Conservation (phyloP, 1,139 yeast genomes). For the Debaryomyces fabryi region DNA sequence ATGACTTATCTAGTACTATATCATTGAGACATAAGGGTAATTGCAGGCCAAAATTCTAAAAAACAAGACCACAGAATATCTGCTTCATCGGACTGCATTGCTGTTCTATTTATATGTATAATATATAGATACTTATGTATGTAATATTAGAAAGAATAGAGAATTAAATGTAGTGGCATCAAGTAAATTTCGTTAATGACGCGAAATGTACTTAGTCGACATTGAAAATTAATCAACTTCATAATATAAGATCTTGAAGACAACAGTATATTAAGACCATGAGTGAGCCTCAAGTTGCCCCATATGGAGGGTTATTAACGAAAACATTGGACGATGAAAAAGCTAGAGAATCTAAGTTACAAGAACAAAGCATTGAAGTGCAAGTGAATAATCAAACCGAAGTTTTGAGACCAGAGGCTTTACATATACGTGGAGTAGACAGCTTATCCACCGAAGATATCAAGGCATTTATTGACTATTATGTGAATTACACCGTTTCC, state of each 20-base stretch:
- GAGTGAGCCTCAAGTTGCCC: conserved; percentile 42
- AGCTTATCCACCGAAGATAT: conserved; percentile 66
- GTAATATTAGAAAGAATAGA: not conserved
- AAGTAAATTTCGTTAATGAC: not conserved
- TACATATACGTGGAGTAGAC: conserved; percentile 67
- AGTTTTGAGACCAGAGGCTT: conserved; percentile 49
- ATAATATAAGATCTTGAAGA: not conserved
- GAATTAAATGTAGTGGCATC: not conserved
- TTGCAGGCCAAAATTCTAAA: not conserved
- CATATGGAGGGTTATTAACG: conserved; percentile 49
- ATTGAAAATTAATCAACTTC: not conserved
- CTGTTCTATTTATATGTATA: not conserved
- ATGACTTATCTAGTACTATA: not conserved
- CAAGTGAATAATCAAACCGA: conserved; percentile 33
- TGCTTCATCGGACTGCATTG: not conserved
- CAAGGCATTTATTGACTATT: conserved; percentile 54
- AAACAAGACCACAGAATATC: not conserved
- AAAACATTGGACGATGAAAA: conserved; percentile 45
- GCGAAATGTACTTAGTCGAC: conserved; percentile 4
- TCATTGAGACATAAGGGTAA: not conserved
- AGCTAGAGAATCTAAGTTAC: conserved; percentile 31
- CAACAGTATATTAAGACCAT: conserved; percentile 14
- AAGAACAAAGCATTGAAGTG: conserved; percentile 41
- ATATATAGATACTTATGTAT: not conserved
- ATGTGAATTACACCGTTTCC: conserved; percentile 41